Evolutionary conservation across 2,329 filamentous ascomycete genomes (phyloP).

Genomic region (Colletotrichum graminicola): DNA sequence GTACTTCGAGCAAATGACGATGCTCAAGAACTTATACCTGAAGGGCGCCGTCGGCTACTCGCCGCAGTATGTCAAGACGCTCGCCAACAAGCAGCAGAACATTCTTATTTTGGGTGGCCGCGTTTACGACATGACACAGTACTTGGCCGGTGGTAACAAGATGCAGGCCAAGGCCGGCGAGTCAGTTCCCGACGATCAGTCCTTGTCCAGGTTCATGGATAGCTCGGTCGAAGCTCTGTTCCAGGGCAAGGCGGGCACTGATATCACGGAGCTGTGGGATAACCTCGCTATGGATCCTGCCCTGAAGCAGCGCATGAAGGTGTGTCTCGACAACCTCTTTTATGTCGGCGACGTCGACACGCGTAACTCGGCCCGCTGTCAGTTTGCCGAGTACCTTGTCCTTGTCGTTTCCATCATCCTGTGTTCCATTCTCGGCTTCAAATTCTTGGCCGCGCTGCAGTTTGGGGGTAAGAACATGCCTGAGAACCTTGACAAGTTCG

Average conservation of each 20-base stretch:
- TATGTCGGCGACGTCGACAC: constrained; percentile 94
- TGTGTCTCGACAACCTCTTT: constrained; percentile 94
- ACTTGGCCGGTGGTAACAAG: constrained; percentile 79
- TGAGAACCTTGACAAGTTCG: constrained; percentile 97
- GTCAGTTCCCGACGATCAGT: constrained; percentile 56
- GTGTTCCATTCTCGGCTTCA: constrained; percentile 88
- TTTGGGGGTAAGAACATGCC: constrained; percentile 92
- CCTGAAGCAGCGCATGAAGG: constrained; percentile 76
- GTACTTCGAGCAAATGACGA: constrained; percentile 90
- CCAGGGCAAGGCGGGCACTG: constrained; percentile 78
- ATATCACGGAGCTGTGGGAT: constrained; percentile 88
- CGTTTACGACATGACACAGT: constrained; percentile 92
- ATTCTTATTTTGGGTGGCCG: constrained; percentile 83
- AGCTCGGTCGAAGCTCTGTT: constrained; percentile 80
- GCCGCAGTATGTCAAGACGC: constrained; percentile 77
- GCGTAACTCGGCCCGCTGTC: constrained; percentile 84
- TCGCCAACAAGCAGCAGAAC: constrained; percentile 71
- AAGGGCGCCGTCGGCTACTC: constrained; percentile 92
- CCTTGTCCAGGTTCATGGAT: constrained; percentile 85
- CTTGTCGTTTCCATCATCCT: constrained; percentile 86
- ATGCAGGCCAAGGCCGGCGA: constrained; percentile 69
- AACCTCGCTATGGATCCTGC: constrained; percentile 69
- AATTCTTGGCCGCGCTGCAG: constrained; percentile 95
- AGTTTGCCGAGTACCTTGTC: constrained; percentile 90
- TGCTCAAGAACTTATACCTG: constrained; percentile 81